phyloP scores from a whole-genome alignment of 805 yeast species.

The Candida takata region DNA sequence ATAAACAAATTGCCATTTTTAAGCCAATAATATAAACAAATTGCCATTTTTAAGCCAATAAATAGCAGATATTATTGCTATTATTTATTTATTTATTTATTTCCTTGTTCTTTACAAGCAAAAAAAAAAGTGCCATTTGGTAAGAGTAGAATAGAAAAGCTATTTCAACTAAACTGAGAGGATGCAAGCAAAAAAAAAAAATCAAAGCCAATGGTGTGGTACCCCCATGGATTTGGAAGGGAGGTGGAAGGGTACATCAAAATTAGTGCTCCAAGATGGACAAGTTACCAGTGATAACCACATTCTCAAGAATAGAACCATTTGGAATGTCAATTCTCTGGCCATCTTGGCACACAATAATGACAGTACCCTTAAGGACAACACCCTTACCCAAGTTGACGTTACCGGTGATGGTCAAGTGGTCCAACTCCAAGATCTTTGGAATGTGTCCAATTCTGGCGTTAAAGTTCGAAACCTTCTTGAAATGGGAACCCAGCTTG shows the following conservation, averaged over 20 bases:
- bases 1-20: too few relatives aligned
- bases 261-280: conserved; percentile 81
- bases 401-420: conserved; percentile 95
- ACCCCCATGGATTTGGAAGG: too few relatives aligned
- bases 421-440: conserved; percentile 91
- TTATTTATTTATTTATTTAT: too few relatives aligned
- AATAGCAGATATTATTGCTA: too few relatives aligned
- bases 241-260: neutral
- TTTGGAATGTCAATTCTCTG: conserved; percentile 96
- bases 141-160: too few relatives aligned
- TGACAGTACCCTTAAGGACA: conserved; percentile 92
- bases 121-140: too few relatives aligned
- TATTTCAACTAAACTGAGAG: too few relatives aligned
- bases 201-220: too few relatives aligned
- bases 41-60: too few relatives aligned
- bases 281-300: conserved; percentile 93
- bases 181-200: too few relatives aligned
- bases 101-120: too few relatives aligned
- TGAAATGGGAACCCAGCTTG: conserved; percentile 94
- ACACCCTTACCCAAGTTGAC: conserved; percentile 87
- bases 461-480: conserved; percentile 89
- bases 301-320: conserved; percentile 91
- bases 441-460: conserved; percentile 92
- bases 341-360: conserved; percentile 95
- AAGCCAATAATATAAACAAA: too few relatives aligned